These are phyloP conservation scores for Flaveria brownii DNA, from an alignment of 129 eudicot genomes.

Conservation along the genomic window DNA sequence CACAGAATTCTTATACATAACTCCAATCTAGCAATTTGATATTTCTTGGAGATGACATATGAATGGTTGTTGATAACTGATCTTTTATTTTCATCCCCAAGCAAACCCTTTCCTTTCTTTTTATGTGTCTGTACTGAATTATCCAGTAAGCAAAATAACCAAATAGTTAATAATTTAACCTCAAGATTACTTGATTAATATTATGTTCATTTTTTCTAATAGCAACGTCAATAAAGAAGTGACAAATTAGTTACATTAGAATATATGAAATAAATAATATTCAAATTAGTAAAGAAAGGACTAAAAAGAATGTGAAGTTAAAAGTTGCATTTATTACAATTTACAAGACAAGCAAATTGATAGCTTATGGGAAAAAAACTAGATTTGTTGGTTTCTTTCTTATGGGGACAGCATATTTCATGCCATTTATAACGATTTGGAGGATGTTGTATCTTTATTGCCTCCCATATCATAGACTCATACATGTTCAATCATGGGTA, in stretches of 20 bases:
- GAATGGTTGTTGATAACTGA: constrained; percentile 7
- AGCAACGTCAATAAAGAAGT: neutral
- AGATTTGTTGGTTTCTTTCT: neutral
- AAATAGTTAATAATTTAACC: neutral
- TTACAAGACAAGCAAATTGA: constrained; percentile 7
- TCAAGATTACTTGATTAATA: constrained; percentile 2
- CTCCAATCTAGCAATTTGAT: neutral
- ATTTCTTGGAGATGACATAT: neutral
- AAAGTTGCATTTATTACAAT: neutral
- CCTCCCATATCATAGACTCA: constrained; percentile 7
- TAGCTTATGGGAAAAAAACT: neutral
- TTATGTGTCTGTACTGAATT: constrained; percentile 12
- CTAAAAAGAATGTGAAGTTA: neutral
- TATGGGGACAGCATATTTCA: too few relatives aligned
- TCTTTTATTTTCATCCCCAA: constrained; percentile 1
- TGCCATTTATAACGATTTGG: too few relatives aligned
- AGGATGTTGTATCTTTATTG: neutral
- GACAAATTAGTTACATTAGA: constrained; percentile 11
- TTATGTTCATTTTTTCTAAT: constrained; percentile 4
- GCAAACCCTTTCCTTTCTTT: neutral
- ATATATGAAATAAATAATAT: neutral
- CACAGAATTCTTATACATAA: neutral
- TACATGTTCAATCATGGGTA: constrained; percentile 13
- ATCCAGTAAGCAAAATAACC: neutral
- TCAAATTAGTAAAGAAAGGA: constrained; percentile 10